A percentile compares a stretch with the other conserved stretches of the same genome.
These are phyloP conservation scores for Nitzschia putrida DNA, from an alignment of 108 stramenopile genomes.

Conservation along the genomic window DNA sequence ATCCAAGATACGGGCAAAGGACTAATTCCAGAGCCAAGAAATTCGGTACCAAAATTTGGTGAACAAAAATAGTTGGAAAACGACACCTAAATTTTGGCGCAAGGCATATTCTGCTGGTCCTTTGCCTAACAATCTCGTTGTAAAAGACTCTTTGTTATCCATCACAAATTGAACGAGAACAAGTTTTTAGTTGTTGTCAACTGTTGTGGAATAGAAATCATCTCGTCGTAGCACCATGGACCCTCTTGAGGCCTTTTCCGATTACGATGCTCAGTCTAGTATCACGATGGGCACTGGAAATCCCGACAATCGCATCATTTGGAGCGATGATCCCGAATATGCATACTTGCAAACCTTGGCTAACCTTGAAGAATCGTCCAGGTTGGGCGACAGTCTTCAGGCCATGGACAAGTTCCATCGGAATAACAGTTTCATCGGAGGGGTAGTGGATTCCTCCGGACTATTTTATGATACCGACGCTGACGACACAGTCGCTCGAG, in stretches of 20 bases:
- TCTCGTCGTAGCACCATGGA: conserved; percentile 25
- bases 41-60: no score
- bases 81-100: no score
- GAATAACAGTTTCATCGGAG: background rate
- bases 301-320: conserved; percentile 22
- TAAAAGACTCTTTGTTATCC: no score
- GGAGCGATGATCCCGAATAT: conserved; percentile 41
- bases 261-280: conserved; percentile 2
- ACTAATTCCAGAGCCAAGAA: no score
- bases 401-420: background rate
- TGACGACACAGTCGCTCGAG: conserved; percentile 13
- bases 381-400: background rate
- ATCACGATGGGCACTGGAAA: conserved; percentile 19
- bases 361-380: background rate
- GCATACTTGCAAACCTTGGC: conserved; percentile 37
- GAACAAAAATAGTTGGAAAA: no score
- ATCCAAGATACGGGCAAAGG: no score
- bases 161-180: no score
- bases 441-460: background rate
- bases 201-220: no score
- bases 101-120: no score
- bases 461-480: conserved; percentile 8
- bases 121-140: no score
- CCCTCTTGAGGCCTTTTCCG: conserved; percentile 5
- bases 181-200: no score